phyloP scores from a whole-genome alignment of 2,329 filamentous ascomycete genomes.

The Colletotrichum camelliae region DNA sequence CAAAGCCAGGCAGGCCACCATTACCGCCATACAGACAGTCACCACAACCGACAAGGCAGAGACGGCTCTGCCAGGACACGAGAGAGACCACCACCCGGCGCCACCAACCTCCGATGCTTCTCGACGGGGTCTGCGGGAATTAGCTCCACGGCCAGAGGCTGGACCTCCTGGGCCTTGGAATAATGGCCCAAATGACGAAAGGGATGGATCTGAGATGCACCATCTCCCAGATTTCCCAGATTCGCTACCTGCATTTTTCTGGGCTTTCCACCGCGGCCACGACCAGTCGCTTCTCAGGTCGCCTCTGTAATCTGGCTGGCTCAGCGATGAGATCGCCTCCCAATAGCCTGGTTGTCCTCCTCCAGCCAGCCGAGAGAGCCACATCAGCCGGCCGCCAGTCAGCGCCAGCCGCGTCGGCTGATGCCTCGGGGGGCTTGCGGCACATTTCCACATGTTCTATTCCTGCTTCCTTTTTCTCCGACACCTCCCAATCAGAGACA shows the following conservation, averaged over 20 bases:
- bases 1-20: neutral
- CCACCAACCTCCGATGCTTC: neutral
- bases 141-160: constrained; percentile 18
- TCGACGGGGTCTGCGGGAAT: constrained; percentile 19
- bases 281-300: neutral
- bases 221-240: neutral
- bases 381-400: neutral
- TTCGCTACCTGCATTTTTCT: neutral
- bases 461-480: constrained; percentile 19
- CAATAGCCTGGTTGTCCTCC: constrained; percentile 1
- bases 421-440: neutral
- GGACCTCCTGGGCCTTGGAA: constrained; percentile 14
- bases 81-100: neutral
- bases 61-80: neutral
- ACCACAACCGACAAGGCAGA: neutral
- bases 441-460: constrained; percentile 19
- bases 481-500: constrained; percentile 11
- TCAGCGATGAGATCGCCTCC: neutral
- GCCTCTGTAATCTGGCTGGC: neutral
- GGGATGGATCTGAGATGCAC: constrained; percentile 13
- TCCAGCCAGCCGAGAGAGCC: neutral
- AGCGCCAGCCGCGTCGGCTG: neutral
- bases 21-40: neutral
- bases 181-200: constrained; percentile 15
- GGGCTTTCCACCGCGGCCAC: neutral